These are phyloP conservation scores for Colletotrichum trifolii DNA, from an alignment of 2,329 filamentous ascomycete genomes.

Conservation along the genomic window DNA sequence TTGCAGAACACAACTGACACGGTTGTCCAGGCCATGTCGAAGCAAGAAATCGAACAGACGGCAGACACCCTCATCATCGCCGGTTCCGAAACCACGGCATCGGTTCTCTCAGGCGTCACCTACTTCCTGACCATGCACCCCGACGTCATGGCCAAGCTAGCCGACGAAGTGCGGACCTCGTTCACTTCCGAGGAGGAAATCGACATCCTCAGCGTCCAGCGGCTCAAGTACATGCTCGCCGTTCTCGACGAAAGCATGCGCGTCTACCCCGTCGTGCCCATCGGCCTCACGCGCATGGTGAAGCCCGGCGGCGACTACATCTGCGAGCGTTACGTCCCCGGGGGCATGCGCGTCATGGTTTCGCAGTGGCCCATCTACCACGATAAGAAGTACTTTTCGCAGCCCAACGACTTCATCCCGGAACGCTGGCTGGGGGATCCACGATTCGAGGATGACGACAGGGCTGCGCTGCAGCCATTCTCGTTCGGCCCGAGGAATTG, in stretches of 20 bases:
- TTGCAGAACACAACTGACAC: neutral
- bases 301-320: conserved; percentile 47
- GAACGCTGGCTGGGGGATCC: conserved; percentile 49
- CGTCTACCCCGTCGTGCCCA: conserved; percentile 44
- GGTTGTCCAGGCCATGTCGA: conserved; percentile 25
- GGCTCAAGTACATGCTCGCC: conserved; percentile 53
- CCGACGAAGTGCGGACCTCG: conserved; percentile 51
- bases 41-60: conserved; percentile 30
- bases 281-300: conserved; percentile 42
- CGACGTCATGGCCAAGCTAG: conserved; percentile 44
- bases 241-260: conserved; percentile 55
- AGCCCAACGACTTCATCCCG: conserved; percentile 57
- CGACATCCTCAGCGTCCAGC: conserved; percentile 42
- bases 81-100: conserved; percentile 59
- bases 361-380: conserved; percentile 44
- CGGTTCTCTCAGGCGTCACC: conserved; percentile 52
- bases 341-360: conserved; percentile 50
- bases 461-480: conserved; percentile 58
- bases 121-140: conserved; percentile 52
- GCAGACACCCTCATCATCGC: conserved; percentile 44
- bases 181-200: conserved; percentile 53
- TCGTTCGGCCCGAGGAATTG: conserved; percentile 61
- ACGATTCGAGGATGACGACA: conserved; percentile 39
- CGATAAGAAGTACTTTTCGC: conserved; percentile 50
- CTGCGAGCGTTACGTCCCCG: conserved; percentile 45